Conservation (phyloP, 192 early-diverging fungal species). For the Gryganskiella cystojenkinii region DNA sequence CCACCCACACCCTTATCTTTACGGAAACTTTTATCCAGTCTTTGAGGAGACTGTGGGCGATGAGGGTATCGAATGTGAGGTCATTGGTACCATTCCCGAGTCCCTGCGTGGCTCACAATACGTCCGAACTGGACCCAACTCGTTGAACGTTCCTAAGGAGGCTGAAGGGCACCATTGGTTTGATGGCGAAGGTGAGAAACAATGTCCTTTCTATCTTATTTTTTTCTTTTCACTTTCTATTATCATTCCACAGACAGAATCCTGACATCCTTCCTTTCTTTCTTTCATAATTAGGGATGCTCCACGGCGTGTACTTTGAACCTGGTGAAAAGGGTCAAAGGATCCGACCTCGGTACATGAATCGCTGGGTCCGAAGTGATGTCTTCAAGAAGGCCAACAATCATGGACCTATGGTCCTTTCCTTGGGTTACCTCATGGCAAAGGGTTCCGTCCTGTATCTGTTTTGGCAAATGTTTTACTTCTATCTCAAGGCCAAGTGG, state of each 20-base stretch:
- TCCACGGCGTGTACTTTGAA: slow-evolving; percentile 39
- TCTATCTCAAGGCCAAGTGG: slow-evolving; percentile 10
- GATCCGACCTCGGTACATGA: slow-evolving; percentile 41
- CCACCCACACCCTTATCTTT: slow-evolving; percentile 43
- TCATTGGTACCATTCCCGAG: slow-evolving; percentile 31
- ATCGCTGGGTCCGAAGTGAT: slow-evolving; percentile 35
- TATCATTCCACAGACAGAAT: neutral
- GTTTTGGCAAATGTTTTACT: neutral
- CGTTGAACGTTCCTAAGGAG: slow-evolving; percentile 21
- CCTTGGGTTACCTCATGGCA: slow-evolving; percentile 16
- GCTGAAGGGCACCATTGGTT: slow-evolving; percentile 26
- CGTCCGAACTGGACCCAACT: slow-evolving; percentile 42
- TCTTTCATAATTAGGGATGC: slow-evolving; percentile 17
- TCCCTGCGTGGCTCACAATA: slow-evolving; percentile 33
- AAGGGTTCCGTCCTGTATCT: slow-evolving; percentile 8
- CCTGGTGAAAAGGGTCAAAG: neutral
- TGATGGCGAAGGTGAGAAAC: slow-evolving; percentile 28
- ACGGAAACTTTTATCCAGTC: slow-evolving; percentile 46
- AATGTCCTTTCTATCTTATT: neutral
- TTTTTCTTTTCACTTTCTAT: neutral
- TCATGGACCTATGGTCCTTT: slow-evolving; percentile 1
- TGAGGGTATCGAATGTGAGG: slow-evolving; percentile 43
- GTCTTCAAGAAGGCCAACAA: slow-evolving; percentile 22
- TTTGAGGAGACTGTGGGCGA: slow-evolving; percentile 45
- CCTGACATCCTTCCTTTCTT: neutral